Conservation (phyloP, 495 filamentous ascomycete species). For the Glonium stellatum region DNA sequence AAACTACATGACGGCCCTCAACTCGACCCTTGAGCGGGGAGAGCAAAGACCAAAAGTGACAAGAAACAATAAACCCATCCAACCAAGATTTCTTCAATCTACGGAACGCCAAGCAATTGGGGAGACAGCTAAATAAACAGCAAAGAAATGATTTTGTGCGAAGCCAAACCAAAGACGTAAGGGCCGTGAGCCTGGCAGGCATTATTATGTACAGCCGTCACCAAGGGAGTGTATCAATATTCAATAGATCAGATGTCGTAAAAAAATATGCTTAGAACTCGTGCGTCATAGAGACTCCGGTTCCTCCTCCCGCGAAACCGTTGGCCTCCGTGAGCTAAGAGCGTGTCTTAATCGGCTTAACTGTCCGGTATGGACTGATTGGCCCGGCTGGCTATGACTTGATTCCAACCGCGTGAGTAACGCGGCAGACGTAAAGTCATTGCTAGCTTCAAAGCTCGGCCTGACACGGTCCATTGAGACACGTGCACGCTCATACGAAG, state of each 20-base stretch:
- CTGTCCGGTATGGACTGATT: background rate
- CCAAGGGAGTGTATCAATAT: slow-evolving; percentile 10
- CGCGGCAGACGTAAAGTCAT: slow-evolving; percentile 84
- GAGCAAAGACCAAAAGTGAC: slow-evolving; percentile 7
- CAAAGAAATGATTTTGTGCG: slow-evolving; percentile 20
- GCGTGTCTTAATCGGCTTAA: slow-evolving; percentile 24
- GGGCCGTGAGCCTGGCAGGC: slow-evolving; percentile 3
- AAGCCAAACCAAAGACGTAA: background rate
- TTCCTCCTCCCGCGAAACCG: slow-evolving; percentile 21
- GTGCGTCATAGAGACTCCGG: slow-evolving; percentile 4
- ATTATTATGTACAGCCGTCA: slow-evolving; percentile 25
- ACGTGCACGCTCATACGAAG: slow-evolving; percentile 71
- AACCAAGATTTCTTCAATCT: slow-evolving; percentile 10
- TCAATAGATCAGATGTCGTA: slow-evolving; percentile 9
- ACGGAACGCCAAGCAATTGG: slow-evolving; percentile 16
- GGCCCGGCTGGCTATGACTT: slow-evolving; percentile 15
- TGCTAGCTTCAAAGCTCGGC: slow-evolving; percentile 74
- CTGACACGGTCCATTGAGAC: slow-evolving; percentile 66
- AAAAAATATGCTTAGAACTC: background rate
- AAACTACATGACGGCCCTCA: background rate
- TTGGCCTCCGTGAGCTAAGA: slow-evolving; percentile 16
- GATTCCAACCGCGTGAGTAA: slow-evolving; percentile 72
- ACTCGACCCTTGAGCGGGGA: background rate
- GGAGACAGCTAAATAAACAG: slow-evolving; percentile 7
- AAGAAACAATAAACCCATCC: background rate